Base-by-base conservation (phyloP, 495 filamentous ascomycete genomes). In the Chaetomium cochliodes region DNA sequence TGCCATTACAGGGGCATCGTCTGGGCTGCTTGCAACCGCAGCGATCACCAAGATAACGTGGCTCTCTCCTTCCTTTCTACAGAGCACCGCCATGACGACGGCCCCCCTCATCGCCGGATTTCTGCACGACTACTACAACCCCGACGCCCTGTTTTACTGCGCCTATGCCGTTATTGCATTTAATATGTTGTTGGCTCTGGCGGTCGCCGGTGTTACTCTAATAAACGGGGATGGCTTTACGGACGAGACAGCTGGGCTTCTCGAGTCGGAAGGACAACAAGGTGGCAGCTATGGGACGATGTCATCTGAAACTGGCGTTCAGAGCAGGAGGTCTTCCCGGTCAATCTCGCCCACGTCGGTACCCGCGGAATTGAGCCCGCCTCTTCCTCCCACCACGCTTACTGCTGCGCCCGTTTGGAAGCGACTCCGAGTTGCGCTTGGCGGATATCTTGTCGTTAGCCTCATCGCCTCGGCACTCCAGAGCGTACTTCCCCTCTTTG, bases 401-500 rank as follows among this genome's bases (percentile, higher is more conserved):
- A 30, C n/a, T 9, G 52, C n/a, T 2, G 33, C 47, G 20, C 5
- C 46, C n/a, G 3, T 41, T 26, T 63, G 41, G 58, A 68, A 60
- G 42, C 71, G 71, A 1, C 60, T 72, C 8, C 41, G 65, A 25
- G 61, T 68, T 6, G 71, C 71, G n/a, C 18, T 72, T 15, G 60
- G 50, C 46, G 73, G 73, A 5, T 75, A 73, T 37, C 39, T 73
- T 22, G 62, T 67, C 41, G 20, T 75, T 39, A 61, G 62, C 1
- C 25, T 75, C 44, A 53, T 75, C 49, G 46, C 50, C 9, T 66
- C 73, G 1, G 67, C 73, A 1, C 62, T 75, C 1, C 62, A 72
- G 16, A 70, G 67, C 26, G 65, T 73, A 2, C 60, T 75, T 12
- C 73, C 73, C 4, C 59, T 70, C 4, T 69, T 72, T 46, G 65